phyloP scores from a whole-genome alignment of 106 monocot species.

The Triglochin maritima region DNA sequence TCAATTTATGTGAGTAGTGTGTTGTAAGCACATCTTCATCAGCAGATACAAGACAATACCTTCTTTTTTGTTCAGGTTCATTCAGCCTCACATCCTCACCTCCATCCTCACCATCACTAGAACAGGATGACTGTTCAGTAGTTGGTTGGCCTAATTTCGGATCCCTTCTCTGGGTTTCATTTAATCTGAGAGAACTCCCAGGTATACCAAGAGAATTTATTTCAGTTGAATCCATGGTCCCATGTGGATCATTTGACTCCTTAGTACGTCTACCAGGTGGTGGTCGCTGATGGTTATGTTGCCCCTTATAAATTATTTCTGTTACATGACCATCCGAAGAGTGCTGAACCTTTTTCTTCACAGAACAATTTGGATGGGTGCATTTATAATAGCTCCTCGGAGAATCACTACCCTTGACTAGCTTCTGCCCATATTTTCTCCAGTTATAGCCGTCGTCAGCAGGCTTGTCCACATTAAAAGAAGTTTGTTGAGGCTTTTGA shows the following conservation, averaged over 20 bases:
- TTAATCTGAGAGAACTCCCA: not conserved
- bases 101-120: conserved; percentile 10
- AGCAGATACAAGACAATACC: conserved; percentile 16
- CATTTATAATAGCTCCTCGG: conserved; percentile 25
- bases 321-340: conserved; percentile 13
- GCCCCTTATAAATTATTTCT: conserved; percentile 15
- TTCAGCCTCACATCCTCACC: not conserved
- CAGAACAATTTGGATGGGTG: conserved; percentile 14
- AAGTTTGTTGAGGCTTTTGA: conserved; percentile 19
- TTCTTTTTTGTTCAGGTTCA: conserved; percentile 40
- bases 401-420: conserved; percentile 19
- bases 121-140: conserved; percentile 6
- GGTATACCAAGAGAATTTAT: not conserved
- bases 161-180: not conserved
- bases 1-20: too few species aligned
- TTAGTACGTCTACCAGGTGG: conserved; percentile 3
- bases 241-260: conserved; percentile 6
- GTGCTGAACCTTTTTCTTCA: conserved; percentile 17
- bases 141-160: conserved; percentile 1
- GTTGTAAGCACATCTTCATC: not conserved
- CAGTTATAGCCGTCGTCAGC: conserved; percentile 20
- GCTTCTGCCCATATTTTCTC: conserved; percentile 24
- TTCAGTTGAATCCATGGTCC: not conserved
- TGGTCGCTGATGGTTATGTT: conserved; percentile 13
- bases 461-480: conserved; percentile 18